Percentiles rank a stretch among this genome's conserved stretches.
phyloP scores from a whole-genome alignment of 2,329 filamentous ascomycete species.

The Nigrospora oryzae region DNA sequence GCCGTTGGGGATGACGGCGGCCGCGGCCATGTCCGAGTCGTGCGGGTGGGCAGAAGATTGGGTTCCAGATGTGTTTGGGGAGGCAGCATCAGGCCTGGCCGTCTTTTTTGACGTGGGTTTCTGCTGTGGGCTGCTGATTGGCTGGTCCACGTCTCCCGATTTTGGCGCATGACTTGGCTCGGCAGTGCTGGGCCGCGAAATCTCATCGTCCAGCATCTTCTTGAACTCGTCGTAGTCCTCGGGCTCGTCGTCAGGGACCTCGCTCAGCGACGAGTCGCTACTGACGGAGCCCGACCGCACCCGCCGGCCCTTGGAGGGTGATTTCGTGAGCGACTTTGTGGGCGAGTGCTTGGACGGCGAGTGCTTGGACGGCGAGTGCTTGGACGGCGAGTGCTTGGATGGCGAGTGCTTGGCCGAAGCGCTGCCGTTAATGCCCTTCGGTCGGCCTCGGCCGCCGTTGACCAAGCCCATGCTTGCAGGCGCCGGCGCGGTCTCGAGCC shows the following conservation, averaged over 20 bases:
- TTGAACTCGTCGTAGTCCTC: constrained; percentile 20
- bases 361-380: constrained; percentile 8
- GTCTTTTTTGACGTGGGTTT: constrained; percentile 25
- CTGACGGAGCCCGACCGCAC: constrained; percentile 17
- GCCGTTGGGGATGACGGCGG: constrained; percentile 16
- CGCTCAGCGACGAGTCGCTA: constrained; percentile 22
- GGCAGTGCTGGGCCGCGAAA: constrained; percentile 16
- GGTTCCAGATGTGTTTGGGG: constrained; percentile 13
- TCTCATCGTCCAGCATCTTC: constrained; percentile 18
- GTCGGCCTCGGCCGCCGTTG: background rate
- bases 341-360: constrained; percentile 7
- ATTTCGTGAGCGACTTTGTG: constrained; percentile 9
- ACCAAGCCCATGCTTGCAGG: too few species aligned
- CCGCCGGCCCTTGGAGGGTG: constrained; percentile 14
- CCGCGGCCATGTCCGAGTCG: constrained; percentile 19
- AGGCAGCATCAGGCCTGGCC: constrained; percentile 16
- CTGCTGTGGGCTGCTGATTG: constrained; percentile 22
- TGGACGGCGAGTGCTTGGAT: constrained; percentile 5
- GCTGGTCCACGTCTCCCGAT: constrained; percentile 17
- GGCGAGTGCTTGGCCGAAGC: constrained; percentile 5
- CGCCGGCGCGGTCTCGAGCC: constrained; percentile 8
- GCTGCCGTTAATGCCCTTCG: constrained; percentile 6
- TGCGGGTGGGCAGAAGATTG: constrained; percentile 8
- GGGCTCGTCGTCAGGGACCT: constrained; percentile 20
- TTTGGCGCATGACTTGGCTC: constrained; percentile 22